These are phyloP conservation scores for Cenchrus americanus DNA, from an alignment of 176 grass and related monocot genomes.

Conservation along the genomic window DNA sequence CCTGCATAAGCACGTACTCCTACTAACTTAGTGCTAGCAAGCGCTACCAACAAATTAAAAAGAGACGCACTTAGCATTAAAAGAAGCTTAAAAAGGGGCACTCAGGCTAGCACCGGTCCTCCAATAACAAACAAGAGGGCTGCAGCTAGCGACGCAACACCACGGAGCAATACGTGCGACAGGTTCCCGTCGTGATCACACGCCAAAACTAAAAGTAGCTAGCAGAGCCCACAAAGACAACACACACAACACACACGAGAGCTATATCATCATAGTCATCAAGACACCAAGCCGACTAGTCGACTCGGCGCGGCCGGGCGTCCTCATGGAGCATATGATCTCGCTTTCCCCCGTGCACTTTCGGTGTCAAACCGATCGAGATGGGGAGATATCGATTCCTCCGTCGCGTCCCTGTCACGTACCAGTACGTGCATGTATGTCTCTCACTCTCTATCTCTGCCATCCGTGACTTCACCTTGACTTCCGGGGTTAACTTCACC, in stretches of 20 bases:
- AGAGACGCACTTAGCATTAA: background rate
- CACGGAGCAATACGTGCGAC: slow-evolving; percentile 37
- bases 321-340: slow-evolving; percentile 17
- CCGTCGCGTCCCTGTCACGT: slow-evolving; percentile 40
- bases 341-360: slow-evolving; percentile 45
- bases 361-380: slow-evolving; percentile 43
- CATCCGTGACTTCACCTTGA: background rate
- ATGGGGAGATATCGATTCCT: slow-evolving; percentile 46
- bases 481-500: background rate
- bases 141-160: background rate
- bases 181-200: slow-evolving; percentile 58
- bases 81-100: background rate
- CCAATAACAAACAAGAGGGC: slow-evolving; percentile 8
- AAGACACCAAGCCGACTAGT: slow-evolving; percentile 1
- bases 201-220: background rate
- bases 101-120: background rate
- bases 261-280: background rate
- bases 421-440: slow-evolving; percentile 11
- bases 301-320: background rate
- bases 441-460: background rate
- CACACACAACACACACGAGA: too few relatives aligned
- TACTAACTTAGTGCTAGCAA: slow-evolving; percentile 17
- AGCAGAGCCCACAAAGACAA: slow-evolving; percentile 32
- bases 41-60: slow-evolving; percentile 2
- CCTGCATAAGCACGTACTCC: background rate